phyloP scores from a whole-genome alignment of 139 green algal species.

The Picochlorum sp. region DNA sequence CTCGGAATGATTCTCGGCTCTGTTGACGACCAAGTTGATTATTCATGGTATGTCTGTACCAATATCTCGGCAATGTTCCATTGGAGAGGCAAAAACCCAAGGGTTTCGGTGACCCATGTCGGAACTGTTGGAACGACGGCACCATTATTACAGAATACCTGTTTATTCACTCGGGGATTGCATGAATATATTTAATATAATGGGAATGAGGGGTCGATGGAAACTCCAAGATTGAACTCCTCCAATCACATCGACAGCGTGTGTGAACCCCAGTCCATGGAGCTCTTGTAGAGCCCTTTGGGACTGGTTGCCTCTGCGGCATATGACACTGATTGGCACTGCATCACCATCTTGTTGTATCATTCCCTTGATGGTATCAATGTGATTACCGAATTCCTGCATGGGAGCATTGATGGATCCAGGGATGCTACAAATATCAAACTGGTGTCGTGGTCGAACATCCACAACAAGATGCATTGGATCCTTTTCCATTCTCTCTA shows the following conservation, averaged over 20 bases:
- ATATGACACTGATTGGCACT: constrained; percentile 69
- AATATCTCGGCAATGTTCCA: too few species aligned
- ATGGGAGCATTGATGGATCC: constrained; percentile 22
- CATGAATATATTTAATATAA: constrained; percentile 5
- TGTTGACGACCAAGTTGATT: too few species aligned
- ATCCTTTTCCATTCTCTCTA: background rate
- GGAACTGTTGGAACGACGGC: too few species aligned
- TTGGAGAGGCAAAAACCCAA: too few species aligned
- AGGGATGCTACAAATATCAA: constrained; percentile 43
- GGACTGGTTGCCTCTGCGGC: constrained; percentile 88
- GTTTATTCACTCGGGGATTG: too few species aligned
- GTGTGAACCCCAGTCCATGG: constrained; percentile 37
- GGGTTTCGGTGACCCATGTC: too few species aligned
- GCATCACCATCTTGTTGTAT: constrained; percentile 25
- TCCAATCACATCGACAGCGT: constrained; percentile 65
- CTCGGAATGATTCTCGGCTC: too few species aligned
- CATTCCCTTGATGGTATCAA: constrained; percentile 1
- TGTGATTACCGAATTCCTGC: background rate
- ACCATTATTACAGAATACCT: too few species aligned
- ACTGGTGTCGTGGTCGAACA: constrained; percentile 67
- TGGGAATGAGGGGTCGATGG: constrained; percentile 25
- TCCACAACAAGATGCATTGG: constrained; percentile 54
- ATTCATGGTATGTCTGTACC: too few species aligned
- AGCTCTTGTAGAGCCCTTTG: constrained; percentile 66
- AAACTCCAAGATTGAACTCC: constrained; percentile 69